These are phyloP conservation scores for Houttuynia cordata DNA, from an alignment of 164 flowering plant genomes.

Conservation along the genomic window DNA sequence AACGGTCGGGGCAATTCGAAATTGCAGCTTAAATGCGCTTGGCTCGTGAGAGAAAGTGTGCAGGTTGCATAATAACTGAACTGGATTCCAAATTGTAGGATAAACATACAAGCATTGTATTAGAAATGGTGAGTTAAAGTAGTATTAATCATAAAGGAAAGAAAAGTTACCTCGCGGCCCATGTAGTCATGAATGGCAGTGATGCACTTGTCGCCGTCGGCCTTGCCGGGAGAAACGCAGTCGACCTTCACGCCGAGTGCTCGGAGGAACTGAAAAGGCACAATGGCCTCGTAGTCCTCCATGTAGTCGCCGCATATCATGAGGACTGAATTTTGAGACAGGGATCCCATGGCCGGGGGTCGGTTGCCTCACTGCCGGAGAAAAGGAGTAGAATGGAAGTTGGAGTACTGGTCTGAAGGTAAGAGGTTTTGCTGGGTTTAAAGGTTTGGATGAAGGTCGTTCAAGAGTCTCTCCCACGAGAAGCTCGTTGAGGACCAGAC, in stretches of 20 bases:
- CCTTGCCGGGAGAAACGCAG: constrained; percentile 18
- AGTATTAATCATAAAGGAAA: too few species aligned
- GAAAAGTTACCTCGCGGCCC: constrained; percentile 16
- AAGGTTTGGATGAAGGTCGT: too few species aligned
- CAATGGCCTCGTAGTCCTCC: constrained; percentile 25
- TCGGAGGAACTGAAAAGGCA: constrained; percentile 18
- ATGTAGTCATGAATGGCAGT: constrained; percentile 26
- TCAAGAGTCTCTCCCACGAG: constrained; percentile 3
- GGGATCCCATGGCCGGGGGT: constrained; percentile 8
- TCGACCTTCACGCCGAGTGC: constrained; percentile 17
- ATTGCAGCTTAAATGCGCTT: too few species aligned
- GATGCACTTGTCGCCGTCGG: constrained; percentile 15
- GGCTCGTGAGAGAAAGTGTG: too few species aligned
- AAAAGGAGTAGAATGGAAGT: neutral
- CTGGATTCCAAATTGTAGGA: too few species aligned
- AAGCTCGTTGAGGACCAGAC: constrained; percentile 3
- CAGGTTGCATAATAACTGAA: too few species aligned
- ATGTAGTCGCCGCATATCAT: constrained; percentile 30
- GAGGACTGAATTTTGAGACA: constrained; percentile 10
- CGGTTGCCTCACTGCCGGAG: neutral
- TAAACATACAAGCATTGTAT: too few species aligned
- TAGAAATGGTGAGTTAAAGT: too few species aligned
- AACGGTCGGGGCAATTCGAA: too few species aligned
- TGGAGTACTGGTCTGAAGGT: too few species aligned
- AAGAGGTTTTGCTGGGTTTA: neutral